A percentile compares a stretch with the other conserved stretches of the same genome.
These are phyloP conservation scores for Tripterygium wilfordii DNA, from an alignment of 177 flowering plant genomes.

Conservation along the genomic window DNA sequence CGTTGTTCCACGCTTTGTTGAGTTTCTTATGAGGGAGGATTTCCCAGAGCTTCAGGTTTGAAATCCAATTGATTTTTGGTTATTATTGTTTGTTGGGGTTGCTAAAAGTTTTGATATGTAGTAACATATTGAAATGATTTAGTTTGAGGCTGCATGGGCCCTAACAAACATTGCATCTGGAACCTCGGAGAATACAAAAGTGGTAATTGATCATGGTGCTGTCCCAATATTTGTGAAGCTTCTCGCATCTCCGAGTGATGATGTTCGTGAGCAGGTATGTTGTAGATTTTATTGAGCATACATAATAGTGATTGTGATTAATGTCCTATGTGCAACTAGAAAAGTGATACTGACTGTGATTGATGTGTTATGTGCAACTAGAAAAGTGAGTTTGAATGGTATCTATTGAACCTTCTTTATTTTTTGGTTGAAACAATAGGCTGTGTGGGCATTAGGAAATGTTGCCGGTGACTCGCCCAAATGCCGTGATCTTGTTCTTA, in stretches of 20 bases:
- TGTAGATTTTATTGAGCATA: neutral
- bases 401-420: too few relatives aligned
- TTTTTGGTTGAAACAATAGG: constrained; percentile 27
- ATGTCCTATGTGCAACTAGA: neutral
- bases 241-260: constrained; percentile 71
- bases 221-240: constrained; percentile 79
- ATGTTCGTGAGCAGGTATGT: constrained; percentile 79
- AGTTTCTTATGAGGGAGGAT: constrained; percentile 48
- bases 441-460: constrained; percentile 91
- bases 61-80: neutral
- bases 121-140: neutral
- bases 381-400: too few relatives aligned
- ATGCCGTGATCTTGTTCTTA: constrained; percentile 76
- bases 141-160: constrained; percentile 97
- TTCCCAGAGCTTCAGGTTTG: constrained; percentile 50
- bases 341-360: too few relatives aligned
- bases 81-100: neutral
- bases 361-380: too few relatives aligned
- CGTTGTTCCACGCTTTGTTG: constrained; percentile 59
- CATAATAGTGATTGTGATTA: neutral
- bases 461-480: constrained; percentile 86
- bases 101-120: neutral
- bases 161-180: constrained; percentile 89
- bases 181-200: constrained; percentile 75
- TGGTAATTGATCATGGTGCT: constrained; percentile 86